Base-by-base conservation (phyloP, 306 rosid genomes). In the Fragaria iinumae region DNA sequence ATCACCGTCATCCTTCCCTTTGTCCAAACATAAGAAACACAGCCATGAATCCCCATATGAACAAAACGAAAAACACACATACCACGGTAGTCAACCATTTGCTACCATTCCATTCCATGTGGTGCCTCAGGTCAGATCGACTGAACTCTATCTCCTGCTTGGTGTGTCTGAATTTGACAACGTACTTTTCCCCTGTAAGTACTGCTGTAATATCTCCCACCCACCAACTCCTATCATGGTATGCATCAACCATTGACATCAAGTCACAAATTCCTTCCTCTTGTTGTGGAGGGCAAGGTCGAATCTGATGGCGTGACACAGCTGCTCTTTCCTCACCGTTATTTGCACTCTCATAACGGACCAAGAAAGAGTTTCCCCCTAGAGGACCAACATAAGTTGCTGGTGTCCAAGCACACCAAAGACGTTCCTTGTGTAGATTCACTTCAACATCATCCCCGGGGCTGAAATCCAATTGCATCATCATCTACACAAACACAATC, bases 301-400 rank as follows among this genome's bases (percentile, higher is more conserved):
- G 81, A 41, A 77, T 56, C 69, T 77, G 81, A 29, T 77, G 50
- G 39, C 6, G 4, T 3, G 11, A 3, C 14, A 77, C 76, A 20
- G 29, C 55, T 12, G 3, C 27, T 68, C 59, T 41, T 41, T 21
- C 68, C 48, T 57, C 49, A 4, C 1, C 1, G 29, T 32, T 44
- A 2, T 11, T 20, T 17, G 13, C 17, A 11, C 20, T 59, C 76
- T n/a, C 60, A 69, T 29, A 77, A 21, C 36, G 75, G 13, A 77
- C 48, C 60, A 77, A 41, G 62, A 27, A 69, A 41, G 60, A 69
- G 48, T 69, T 29, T 3, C 23, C 5, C 69, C 75, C 80, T 47
- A 77, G 12, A 4, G 60, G 60, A n/a, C 80, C 75, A 55, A 69
- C 47, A 77, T 41, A 77, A 29, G n/a, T 34, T 56, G 80, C 80